Evolutionary conservation across 352 stramenopile species (phyloP).

Genomic region (Pythium coloratum): DNA sequence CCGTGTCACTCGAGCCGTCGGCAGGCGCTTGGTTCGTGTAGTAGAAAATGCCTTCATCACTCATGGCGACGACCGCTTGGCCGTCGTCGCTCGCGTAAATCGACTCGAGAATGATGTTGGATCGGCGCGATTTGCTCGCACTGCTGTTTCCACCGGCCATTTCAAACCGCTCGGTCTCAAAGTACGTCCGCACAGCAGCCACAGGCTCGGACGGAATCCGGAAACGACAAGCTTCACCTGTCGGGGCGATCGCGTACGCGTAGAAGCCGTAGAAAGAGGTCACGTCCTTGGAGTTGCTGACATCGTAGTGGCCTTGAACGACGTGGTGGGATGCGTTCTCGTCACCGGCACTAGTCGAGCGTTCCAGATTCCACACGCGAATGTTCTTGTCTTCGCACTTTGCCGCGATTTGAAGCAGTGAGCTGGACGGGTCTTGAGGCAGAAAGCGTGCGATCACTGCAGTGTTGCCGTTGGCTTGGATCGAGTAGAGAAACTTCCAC

Average conservation of each 20-base stretch:
- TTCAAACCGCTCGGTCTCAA: conserved; percentile 70
- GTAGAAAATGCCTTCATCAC: conserved; percentile 73
- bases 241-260: conserved; percentile 66
- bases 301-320: conserved; percentile 55
- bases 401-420: conserved; percentile 37
- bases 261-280: conserved; percentile 54
- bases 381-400: conserved; percentile 61
- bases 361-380: conserved; percentile 66
- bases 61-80: conserved; percentile 57
- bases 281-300: conserved; percentile 64
- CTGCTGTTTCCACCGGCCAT: conserved; percentile 27
- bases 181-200: conserved; percentile 39
- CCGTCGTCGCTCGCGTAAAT: conserved; percentile 68
- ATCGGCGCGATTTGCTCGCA: conserved; percentile 64
- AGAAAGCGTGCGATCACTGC: conserved; percentile 57
- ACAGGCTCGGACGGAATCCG: conserved; percentile 30
- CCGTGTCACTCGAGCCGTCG: conserved; percentile 1
- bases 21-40: conserved; percentile 47
- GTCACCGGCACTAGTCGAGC: conserved; percentile 6
- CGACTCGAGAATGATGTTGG: conserved; percentile 68
- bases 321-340: conserved; percentile 33
- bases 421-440: conserved; percentile 9
- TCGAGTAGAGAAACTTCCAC: conserved; percentile 60
- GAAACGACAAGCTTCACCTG: conserved; percentile 67
- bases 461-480: conserved; percentile 58